phyloP scores from a whole-genome alignment of 2,329 filamentous ascomycete species.

The Talaromyces sp. region DNA sequence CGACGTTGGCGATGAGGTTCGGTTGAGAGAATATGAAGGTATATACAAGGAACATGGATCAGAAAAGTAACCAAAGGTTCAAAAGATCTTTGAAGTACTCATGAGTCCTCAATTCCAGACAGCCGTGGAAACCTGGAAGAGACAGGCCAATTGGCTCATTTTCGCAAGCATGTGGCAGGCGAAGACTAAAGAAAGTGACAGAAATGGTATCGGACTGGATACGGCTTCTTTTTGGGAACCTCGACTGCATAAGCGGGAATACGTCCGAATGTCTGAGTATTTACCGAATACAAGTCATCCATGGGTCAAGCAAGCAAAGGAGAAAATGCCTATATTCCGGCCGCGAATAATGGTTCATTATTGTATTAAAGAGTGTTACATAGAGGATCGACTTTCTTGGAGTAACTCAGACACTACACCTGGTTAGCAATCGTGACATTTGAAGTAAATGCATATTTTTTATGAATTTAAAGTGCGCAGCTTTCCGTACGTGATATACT shows the following conservation, averaged over 20 bases:
- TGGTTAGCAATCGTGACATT: too few species aligned
- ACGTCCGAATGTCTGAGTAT: conserved; percentile 1
- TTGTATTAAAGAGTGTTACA: conserved; percentile 3
- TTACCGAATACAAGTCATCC: background rate
- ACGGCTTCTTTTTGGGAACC: background rate
- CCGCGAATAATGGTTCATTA: conserved; percentile 7
- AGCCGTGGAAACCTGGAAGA: conserved; percentile 3
- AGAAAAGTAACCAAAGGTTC: conserved; percentile 1
- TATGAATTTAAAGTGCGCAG: too few species aligned
- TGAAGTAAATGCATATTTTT: too few species aligned
- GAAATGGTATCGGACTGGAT: background rate
- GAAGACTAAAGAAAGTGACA: too few species aligned
- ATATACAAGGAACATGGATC: background rate
- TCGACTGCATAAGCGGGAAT: background rate
- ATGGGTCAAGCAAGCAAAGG: conserved; percentile 8
- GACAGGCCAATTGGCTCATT: background rate
- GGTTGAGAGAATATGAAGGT: conserved; percentile 1
- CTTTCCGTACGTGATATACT: too few species aligned
- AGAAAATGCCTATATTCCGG: background rate
- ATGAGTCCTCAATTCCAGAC: background rate
- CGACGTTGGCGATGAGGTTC: conserved; percentile 5
- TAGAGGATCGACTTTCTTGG: background rate
- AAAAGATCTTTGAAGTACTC: conserved; percentile 2
- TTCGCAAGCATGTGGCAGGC: background rate
- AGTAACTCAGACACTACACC: too few species aligned